Evolutionary conservation across 2,329 filamentous ascomycete species (phyloP), one percentile per base, ranked within the genome.

Genomic region (Fusarium duplospermum): DNA sequence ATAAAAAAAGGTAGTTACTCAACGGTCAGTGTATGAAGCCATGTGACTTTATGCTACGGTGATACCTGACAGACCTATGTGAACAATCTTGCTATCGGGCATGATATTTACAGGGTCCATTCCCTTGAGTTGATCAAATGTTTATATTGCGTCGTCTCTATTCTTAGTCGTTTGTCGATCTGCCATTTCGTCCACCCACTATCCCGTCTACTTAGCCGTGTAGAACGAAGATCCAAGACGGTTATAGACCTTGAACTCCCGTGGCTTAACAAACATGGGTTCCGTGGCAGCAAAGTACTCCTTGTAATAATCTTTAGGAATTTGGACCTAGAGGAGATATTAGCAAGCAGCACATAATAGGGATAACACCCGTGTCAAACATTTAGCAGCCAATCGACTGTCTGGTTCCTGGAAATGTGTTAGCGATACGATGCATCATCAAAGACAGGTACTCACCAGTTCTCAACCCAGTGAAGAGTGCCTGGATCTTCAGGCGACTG

Each of bases 401-500:
- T 56, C 47, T 64, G 47, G 7, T 20, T 20, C 57, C 57, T 60
- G 14, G 4, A 33, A 22, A 27, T 22, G 7, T 10, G 27, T 60
- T 33, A 60, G 5, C 8, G 9, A 22, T 7, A 31, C 7, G 6
- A 33, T 33, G 56, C 10, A 24, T 36, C 2, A 40, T 27, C 4
- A 18, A n/a, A 22, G 6, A 6, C 7, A 1, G 16, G 18, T 29
- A 40, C 57, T 7, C 33, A 65, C 66, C 66, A 68, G 20, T 65
- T 64, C 42, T 68, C 66, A n/a, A 68, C 66, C 61, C 61, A 64
- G 33, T 54, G 52, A 2, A 65, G 18, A 1, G 38, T 45, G 7
- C 66, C 66, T 29, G 66, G 38, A 4, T 68, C 54, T 14, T 68
- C 62, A n/a, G 52, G 22, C 11, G 66, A 59, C n/a, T 68, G 66